Percentiles rank a stretch among this genome's conserved stretches.
These are phyloP conservation scores for Schizosaccharomyces versatilis DNA, from an alignment of 1,139 yeast genomes.

Conservation along the genomic window DNA sequence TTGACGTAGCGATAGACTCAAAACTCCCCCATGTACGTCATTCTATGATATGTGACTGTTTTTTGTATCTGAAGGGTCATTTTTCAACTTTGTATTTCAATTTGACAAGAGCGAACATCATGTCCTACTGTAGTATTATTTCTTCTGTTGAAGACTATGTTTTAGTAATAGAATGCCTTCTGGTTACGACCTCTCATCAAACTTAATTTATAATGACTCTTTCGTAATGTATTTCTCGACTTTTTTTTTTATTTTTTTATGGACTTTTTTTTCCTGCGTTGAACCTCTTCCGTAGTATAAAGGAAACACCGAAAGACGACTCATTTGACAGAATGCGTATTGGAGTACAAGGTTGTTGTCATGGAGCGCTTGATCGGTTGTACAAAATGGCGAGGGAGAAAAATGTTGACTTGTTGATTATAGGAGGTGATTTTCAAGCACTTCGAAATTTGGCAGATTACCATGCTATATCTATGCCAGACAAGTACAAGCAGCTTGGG, in stretches of 20 bases:
- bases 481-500: slow-evolving; percentile 34
- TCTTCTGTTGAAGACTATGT: no score
- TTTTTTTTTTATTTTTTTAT: neutral
- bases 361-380: slow-evolving; percentile 51
- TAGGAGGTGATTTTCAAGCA: slow-evolving; percentile 72
- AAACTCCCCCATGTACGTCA: no score
- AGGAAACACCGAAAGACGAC: neutral
- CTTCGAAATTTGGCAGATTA: slow-evolving; percentile 43
- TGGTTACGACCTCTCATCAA: no score
- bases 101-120: no score
- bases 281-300: neutral
- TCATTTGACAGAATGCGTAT: slow-evolving; percentile 15
- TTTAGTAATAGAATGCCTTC: no score
- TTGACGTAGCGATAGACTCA: no score
- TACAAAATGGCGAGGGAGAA: slow-evolving; percentile 22
- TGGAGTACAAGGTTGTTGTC: slow-evolving; percentile 87
- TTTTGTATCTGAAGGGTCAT: no score
- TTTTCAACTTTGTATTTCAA: no score
- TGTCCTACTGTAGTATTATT: no score
- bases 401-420: slow-evolving; percentile 38
- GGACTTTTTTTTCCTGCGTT: neutral
- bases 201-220: no score
- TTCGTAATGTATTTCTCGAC: no score
- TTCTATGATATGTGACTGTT: no score
- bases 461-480: slow-evolving; percentile 38